Evolutionary conservation across 805 yeast species (phyloP), one percentile per base, ranked within the genome.

Genomic region (Starmerella davenportii): DNA sequence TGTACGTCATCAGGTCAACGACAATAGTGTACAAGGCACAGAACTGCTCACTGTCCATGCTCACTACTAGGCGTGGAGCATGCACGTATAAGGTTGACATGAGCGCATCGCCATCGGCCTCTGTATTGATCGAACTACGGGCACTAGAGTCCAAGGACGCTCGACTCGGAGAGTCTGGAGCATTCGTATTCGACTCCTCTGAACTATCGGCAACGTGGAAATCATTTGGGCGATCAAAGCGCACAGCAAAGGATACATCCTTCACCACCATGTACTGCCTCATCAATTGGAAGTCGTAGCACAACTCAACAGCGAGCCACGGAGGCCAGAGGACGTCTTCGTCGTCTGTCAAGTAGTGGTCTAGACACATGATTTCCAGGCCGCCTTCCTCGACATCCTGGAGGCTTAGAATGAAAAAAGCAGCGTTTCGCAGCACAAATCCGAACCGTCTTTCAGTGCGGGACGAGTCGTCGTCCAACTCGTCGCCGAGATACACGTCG

Each of bases 301-400:
- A 72, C 18, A 75, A 62, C 50, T 81, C 93, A 35, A 71, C 54
- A 1, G 85, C 82, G 25, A 84, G 55, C 82, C 93, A 85, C 0
- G 94, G 92, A 2, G 95, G 95, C 95, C 95, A 85, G 16, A 39
- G 38, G 1, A 13, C 9, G 20, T 41, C 41, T 14, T 57, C 50
- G 13, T 51, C 57, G 2, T 79, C 68, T 1, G 93, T 93, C 57
- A 80, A 80, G 3, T 69, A 62, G 36, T 62, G 64, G 9, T 66
- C 63, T n/a, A 44, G 34, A 16, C 44, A 42, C 17, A 48, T 36
- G 7, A 51, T 55, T 2, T 79, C 68, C 1, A 93, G 90, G 57
- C 81, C 84, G 2, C 69, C 60, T 37, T 63, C 64, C 4, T 65
- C 61, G 18, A 63, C 54, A 18, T 70, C 72, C 4, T 63, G 63